These are phyloP conservation scores for Dictyostelium citrinum DNA, from an alignment of 78 protist genomes.

Conservation along the genomic window DNA sequence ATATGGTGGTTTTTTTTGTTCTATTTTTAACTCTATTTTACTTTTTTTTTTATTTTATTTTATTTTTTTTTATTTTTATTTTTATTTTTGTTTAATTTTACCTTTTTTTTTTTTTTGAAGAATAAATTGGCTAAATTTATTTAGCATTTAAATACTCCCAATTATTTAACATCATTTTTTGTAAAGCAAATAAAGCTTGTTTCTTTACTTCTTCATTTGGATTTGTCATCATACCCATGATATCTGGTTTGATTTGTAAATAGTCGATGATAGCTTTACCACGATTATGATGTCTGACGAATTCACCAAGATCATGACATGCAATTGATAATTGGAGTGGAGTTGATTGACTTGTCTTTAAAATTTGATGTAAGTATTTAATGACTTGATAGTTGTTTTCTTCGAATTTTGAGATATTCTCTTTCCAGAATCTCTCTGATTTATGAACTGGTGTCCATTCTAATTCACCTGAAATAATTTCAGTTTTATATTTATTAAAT, in stretches of 20 bases:
- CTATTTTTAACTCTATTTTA: too few species aligned
- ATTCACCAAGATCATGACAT: constrained; percentile 95
- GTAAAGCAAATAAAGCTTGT: constrained; percentile 90
- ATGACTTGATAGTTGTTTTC: constrained; percentile 80
- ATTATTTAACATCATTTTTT: constrained; percentile 92
- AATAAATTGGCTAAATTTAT: too few species aligned
- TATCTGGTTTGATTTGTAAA: constrained; percentile 71
- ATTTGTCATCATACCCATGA: constrained; percentile 89
- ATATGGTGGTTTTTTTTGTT: too few species aligned
- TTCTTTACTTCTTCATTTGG: constrained; percentile 86
- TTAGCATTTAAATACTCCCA: constrained; percentile 20
- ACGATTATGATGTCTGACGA: constrained; percentile 86
- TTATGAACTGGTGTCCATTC: constrained; percentile 96
- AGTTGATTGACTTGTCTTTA: constrained; percentile 5
- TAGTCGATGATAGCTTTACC: constrained; percentile 83
- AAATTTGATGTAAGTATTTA: constrained; percentile 29
- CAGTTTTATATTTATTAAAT: constrained; percentile 84
- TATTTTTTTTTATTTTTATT: too few species aligned
- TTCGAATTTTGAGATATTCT: constrained; percentile 88
- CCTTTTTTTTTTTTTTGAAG: too few species aligned
- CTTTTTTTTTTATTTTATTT: too few species aligned
- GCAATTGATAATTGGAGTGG: constrained; percentile 87
- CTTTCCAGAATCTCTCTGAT: constrained; percentile 93
- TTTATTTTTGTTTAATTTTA: too few species aligned
- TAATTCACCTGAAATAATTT: constrained; percentile 80